Conservation (phyloP, 23 red algal species). For the Gracilaria vermiculophylla region DNA sequence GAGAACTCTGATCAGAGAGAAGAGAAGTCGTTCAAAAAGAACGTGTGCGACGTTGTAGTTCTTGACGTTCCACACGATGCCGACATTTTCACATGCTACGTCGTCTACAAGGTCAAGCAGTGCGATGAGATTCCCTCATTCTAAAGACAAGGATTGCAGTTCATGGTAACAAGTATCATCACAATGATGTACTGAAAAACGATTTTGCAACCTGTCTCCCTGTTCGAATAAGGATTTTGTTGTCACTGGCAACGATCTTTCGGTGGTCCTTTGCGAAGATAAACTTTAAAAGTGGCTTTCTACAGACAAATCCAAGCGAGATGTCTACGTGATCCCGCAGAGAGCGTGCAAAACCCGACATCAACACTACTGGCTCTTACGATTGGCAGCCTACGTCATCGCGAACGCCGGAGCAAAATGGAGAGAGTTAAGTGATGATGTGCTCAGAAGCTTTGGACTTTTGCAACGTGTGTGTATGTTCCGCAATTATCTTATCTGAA, state of each 20-base stretch:
- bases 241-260: not conserved
- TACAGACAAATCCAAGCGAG: constrained; percentile 17
- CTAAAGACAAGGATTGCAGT: constrained; percentile 40
- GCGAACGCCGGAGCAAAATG: constrained; percentile 37
- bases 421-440: constrained; percentile 8
- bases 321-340: constrained; percentile 36
- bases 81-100: constrained; percentile 4
- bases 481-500: constrained; percentile 10
- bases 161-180: constrained; percentile 33
- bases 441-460: not conserved
- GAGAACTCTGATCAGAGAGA: constrained; percentile 2
- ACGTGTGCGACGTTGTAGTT: not conserved
- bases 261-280: constrained; percentile 4
- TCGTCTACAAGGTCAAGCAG: constrained; percentile 34
- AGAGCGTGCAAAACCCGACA: not conserved
- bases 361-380: constrained; percentile 19
- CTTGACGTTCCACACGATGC: not conserved
- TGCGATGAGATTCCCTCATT: constrained; percentile 23
- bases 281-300: constrained; percentile 32
- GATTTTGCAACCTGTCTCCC: constrained; percentile 38
- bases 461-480: not conserved
- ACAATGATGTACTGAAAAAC: constrained; percentile 16
- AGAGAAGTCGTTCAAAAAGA: not conserved
- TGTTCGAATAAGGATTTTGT: not conserved
- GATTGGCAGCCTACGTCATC: constrained; percentile 11